These are phyloP conservation scores for Rhododendron vialii DNA, from an alignment of 148 eudicot genomes.

Conservation along the genomic window DNA sequence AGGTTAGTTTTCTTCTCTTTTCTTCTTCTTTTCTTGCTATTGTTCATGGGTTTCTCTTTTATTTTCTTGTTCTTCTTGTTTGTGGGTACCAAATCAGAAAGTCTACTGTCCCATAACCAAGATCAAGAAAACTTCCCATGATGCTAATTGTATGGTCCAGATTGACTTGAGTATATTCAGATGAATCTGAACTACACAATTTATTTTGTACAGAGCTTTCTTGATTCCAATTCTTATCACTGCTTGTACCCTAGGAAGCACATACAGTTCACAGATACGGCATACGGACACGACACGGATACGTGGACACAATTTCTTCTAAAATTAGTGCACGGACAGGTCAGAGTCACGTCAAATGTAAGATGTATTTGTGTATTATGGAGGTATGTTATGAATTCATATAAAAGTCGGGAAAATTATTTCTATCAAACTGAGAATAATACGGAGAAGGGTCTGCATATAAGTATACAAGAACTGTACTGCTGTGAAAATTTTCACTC, in stretches of 20 bases:
- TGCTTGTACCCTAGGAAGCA: background rate
- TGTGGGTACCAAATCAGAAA: background rate
- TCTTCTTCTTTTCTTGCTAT: background rate
- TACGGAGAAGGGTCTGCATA: background rate
- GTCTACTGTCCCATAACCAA: background rate
- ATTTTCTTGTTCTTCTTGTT: background rate
- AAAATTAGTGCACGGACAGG: background rate
- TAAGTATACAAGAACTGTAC: background rate
- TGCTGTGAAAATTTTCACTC: background rate
- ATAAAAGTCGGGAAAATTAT: background rate
- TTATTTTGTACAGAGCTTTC: background rate
- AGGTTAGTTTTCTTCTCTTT: slow-evolving; percentile 26
- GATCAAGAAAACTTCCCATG: background rate
- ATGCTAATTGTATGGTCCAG: background rate
- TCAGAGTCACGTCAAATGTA: too few species aligned
- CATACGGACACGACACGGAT: too few species aligned
- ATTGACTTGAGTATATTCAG: background rate
- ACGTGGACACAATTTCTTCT: too few species aligned
- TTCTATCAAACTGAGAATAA: background rate
- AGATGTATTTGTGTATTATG: background rate
- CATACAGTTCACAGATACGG: too few species aligned
- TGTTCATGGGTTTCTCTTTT: background rate
- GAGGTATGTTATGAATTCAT: background rate
- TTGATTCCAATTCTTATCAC: background rate
- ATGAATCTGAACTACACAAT: background rate